phyloP scores from a whole-genome alignment of 2,329 filamentous ascomycete genomes.

The Aspergillus unguis region DNA sequence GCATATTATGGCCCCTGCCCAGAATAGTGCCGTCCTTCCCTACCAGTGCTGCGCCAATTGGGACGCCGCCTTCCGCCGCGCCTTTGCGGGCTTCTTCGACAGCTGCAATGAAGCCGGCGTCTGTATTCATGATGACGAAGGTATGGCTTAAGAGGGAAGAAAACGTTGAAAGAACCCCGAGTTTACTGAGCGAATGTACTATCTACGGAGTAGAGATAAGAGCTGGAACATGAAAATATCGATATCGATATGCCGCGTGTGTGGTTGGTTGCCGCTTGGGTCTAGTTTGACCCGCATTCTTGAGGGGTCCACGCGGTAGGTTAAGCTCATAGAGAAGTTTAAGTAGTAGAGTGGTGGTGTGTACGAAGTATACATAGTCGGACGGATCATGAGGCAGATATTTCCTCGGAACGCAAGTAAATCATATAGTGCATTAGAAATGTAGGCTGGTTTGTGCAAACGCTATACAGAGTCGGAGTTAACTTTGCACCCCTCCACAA shows the following conservation, averaged over 20 bases:
- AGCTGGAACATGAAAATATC: neutral
- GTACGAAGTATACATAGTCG: no score
- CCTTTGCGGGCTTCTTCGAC: slow-evolving; percentile 57
- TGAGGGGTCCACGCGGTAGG: slow-evolving; percentile 2
- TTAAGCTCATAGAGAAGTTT: neutral
- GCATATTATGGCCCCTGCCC: slow-evolving; percentile 71
- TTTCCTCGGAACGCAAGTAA: no score
- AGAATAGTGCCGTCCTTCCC: slow-evolving; percentile 66
- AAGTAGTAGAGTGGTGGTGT: neutral
- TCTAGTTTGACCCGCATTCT: slow-evolving; percentile 15
- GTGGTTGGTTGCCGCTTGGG: slow-evolving; percentile 10
- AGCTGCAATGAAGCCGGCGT: slow-evolving; percentile 56
- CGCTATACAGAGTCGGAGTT: no score
- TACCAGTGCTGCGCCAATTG: slow-evolving; percentile 62
- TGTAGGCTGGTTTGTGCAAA: no score
- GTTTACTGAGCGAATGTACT: no score
- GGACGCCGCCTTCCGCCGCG: slow-evolving; percentile 56
- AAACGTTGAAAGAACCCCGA: neutral
- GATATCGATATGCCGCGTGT: neutral
- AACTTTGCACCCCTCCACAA: no score
- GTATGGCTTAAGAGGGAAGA: slow-evolving; percentile 2
- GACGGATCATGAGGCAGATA: no score
- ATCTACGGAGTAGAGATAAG: slow-evolving; percentile 1
- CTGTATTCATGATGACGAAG: slow-evolving; percentile 33
- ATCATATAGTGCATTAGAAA: no score